phyloP scores from a whole-genome alignment of 805 yeast genomes.

The Candida corydali region DNA sequence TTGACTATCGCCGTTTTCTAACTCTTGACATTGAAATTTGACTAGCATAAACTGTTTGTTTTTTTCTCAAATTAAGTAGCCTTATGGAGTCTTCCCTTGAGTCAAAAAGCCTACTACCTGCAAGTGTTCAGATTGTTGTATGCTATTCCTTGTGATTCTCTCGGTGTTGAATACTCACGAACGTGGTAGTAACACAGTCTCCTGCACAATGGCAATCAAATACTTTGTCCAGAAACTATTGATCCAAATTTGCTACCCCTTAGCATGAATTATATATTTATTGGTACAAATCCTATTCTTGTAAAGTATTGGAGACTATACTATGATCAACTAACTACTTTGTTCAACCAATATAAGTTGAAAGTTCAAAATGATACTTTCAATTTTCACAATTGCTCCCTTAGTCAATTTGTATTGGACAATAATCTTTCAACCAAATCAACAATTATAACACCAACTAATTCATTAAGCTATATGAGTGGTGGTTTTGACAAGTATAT shows the following conservation, averaged over 20 bases:
- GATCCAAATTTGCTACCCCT: too few species aligned
- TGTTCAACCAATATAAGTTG: neutral
- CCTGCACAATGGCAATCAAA: neutral
- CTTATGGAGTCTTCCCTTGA: too few species aligned
- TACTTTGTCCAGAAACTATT: too few species aligned
- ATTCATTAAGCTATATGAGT: constrained; percentile 24
- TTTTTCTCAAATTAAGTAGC: too few species aligned
- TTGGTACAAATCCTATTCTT: constrained; percentile 8
- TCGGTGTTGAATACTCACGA: too few species aligned
- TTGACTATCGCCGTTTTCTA: too few species aligned
- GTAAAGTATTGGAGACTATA: constrained; percentile 8
- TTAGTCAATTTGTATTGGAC: constrained; percentile 1
- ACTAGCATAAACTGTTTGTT: too few species aligned
- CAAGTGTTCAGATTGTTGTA: too few species aligned
- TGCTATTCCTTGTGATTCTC: too few species aligned
- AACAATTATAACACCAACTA: constrained; percentile 20
- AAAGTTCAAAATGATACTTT: constrained; percentile 1
- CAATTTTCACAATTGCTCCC: constrained; percentile 4
- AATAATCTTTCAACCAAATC: neutral
- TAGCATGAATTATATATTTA: constrained; percentile 7
- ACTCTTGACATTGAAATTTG: too few species aligned
- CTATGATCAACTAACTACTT: constrained; percentile 1
- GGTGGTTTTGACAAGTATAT: constrained; percentile 25
- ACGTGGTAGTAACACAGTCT: too few species aligned
- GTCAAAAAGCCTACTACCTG: too few species aligned